Conservation (phyloP, 805 yeast genomes). For the Metschnikowia bowlesiae region DNA sequence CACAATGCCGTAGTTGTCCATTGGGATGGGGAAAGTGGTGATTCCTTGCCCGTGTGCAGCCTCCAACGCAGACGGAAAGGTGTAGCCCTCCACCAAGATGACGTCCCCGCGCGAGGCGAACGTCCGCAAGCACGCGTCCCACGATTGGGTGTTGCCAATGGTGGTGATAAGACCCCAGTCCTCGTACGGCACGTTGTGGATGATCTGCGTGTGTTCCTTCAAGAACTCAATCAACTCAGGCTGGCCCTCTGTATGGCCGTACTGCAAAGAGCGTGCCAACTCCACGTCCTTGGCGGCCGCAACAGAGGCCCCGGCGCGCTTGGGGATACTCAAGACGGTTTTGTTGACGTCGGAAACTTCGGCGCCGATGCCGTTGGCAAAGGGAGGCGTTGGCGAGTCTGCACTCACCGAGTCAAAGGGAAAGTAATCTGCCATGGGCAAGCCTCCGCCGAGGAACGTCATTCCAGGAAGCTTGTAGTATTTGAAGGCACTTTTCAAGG, state of each 20-base stretch:
- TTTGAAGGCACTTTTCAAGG: slow-evolving; percentile 79
- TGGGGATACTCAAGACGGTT: slow-evolving; percentile 41
- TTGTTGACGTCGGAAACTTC: slow-evolving; percentile 41
- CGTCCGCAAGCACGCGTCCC: slow-evolving; percentile 80
- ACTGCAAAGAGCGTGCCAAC: slow-evolving; percentile 82
- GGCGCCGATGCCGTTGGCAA: slow-evolving; percentile 72
- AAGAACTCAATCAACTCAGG: slow-evolving; percentile 64
- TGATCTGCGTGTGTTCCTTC: slow-evolving; percentile 64
- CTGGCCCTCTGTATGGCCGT: slow-evolving; percentile 82
- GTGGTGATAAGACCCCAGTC: slow-evolving; percentile 72
- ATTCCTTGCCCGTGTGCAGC: slow-evolving; percentile 72
- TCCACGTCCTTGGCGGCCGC: slow-evolving; percentile 50
- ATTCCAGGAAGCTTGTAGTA: slow-evolving; percentile 70
- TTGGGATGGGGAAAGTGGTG: slow-evolving; percentile 63
- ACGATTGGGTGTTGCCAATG: slow-evolving; percentile 85
- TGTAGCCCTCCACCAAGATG: slow-evolving; percentile 75
- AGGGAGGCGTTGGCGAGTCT: slow-evolving; percentile 76
- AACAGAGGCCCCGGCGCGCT: slow-evolving; percentile 22
- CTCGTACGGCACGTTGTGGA: slow-evolving; percentile 42
- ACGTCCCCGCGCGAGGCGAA: slow-evolving; percentile 75
- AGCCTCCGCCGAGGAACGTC: slow-evolving; percentile 91
- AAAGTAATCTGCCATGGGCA: slow-evolving; percentile 86
- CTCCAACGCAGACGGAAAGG: slow-evolving; percentile 83
- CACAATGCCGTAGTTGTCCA: slow-evolving; percentile 74
- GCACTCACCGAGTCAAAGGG: slow-evolving; percentile 79